Evolutionary conservation across 345 rosid species (phyloP), one percentile per base, ranked within the genome.

Genomic region (Brassica rapa): DNA sequence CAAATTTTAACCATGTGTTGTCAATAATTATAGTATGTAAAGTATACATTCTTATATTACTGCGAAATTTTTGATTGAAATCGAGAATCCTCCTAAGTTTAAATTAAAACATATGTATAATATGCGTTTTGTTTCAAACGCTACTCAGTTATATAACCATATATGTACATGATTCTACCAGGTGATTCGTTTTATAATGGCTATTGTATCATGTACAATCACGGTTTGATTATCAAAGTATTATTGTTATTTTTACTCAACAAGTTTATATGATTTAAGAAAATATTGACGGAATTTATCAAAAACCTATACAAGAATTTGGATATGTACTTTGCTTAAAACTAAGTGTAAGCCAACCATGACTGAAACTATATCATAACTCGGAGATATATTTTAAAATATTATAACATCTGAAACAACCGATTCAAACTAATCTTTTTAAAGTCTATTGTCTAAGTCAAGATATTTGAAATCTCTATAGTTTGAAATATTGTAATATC

Each of bases 11-110:
- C 14, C 62, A 69, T 76, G 21, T 41, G 49, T 41, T 12, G 60
- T 63, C 71, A 70, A 73, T 62, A 62, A 41, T 61, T 61, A 3
- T 71, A 1, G 8, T 71, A n/a, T 19, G 4, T 46, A 61, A 39
- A 30, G 29, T 3, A 39, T 41, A 32, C 11, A 59, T 24, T 57
- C 49, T 41, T 41, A 41, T 11, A 41, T 59, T 21, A 10, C 24
- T 32, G 29, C 14, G 8, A 41, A 41, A 41, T 11, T 41, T 41
- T 41, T 4, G 49, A 11, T 11, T 41, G 49, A 41, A 41, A 9
- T 10, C 14, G 49, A 41, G 49, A 11, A 41, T 41, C 49, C 4
- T 41, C 49, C 49, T 41, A 41, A 11, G 11, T 11, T 10, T 41
- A 41, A 37, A 37, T 37, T 4, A 37, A 37, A 37, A 9, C 43